phyloP scores from a whole-genome alignment of 306 rosid genomes.

The Sicyos edulis region DNA sequence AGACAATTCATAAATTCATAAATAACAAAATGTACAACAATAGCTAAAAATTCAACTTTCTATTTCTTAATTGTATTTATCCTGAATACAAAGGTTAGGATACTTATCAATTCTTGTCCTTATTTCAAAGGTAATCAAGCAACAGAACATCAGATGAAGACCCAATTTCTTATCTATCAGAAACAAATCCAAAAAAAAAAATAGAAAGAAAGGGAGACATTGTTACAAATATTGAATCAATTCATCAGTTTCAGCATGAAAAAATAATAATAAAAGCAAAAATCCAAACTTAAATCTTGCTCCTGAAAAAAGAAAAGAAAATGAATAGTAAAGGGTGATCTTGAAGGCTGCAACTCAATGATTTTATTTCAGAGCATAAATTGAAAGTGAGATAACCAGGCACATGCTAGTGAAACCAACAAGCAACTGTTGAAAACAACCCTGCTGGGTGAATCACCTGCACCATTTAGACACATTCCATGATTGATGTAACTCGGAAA shows the following conservation, averaged over 20 bases:
- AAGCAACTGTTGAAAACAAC: not conserved
- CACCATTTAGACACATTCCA: constrained; percentile 11
- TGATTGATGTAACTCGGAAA: constrained; percentile 12
- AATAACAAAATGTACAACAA: not conserved
- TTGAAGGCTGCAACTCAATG: not conserved
- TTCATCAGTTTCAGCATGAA: not conserved
- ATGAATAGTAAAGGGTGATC: not conserved
- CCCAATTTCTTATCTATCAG: no score
- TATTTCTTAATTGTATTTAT: not conserved
- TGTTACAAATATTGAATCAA: constrained; percentile 1
- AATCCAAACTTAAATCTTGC: not conserved
- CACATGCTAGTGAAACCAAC: constrained; percentile 14
- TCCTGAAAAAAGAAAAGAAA: not conserved
- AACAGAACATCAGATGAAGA: not conserved
- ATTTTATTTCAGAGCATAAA: constrained; percentile 4
- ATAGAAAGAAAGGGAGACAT: not conserved
- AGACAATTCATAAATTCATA: no score
- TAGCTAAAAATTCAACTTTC: not conserved
- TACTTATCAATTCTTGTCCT: not conserved
- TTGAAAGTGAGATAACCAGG: constrained; percentile 8
- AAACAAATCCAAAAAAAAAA: not conserved
- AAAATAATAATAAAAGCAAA: not conserved
- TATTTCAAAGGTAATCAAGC: not conserved
- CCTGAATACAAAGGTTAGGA: not conserved
- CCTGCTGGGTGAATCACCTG: constrained; percentile 20